Evolutionary conservation across 2,329 filamentous ascomycete species (phyloP).

Genomic region (Fusarium anthophilum): DNA sequence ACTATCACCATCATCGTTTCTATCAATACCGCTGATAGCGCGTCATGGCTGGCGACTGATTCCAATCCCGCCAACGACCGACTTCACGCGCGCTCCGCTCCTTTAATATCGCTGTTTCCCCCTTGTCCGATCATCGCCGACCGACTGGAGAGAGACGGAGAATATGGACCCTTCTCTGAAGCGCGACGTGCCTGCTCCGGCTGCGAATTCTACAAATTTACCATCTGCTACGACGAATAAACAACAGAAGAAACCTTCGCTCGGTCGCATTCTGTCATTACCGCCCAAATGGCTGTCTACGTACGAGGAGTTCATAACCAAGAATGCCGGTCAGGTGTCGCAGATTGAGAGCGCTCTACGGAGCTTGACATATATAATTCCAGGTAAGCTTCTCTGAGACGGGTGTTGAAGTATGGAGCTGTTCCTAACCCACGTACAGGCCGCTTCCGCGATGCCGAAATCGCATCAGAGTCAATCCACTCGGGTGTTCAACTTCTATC

Average conservation of each 20-base stretch:
- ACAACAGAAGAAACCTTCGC: constrained; percentile 35
- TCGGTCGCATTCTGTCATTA: constrained; percentile 60
- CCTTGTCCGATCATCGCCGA: constrained; percentile 5
- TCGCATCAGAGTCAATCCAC: constrained; percentile 92
- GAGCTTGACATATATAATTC: constrained; percentile 95
- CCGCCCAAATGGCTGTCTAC: constrained; percentile 73
- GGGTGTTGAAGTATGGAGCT: background rate
- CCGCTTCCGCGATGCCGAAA: constrained; percentile 89
- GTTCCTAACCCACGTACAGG: constrained; percentile 55
- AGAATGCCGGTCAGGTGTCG: constrained; percentile 91
- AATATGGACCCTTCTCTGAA: constrained; percentile 37
- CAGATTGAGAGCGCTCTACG: constrained; percentile 95
- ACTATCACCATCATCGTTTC: constrained; percentile 2
- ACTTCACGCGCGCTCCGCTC: constrained; percentile 26
- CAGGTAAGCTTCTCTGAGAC: constrained; percentile 61
- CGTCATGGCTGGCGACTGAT: constrained; percentile 33
- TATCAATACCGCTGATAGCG: constrained; percentile 22
- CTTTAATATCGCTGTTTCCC: constrained; percentile 1
- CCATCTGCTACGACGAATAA: constrained; percentile 16
- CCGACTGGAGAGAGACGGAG: background rate
- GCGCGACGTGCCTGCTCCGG: constrained; percentile 30
- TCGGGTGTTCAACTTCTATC: constrained; percentile 90
- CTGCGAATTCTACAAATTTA: constrained; percentile 25
- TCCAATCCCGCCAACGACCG: constrained; percentile 1
- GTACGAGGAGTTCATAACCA: constrained; percentile 92